Evolutionary conservation across 2,329 filamentous ascomycete species (phyloP).

Genomic region (Trichoderma sp.): DNA sequence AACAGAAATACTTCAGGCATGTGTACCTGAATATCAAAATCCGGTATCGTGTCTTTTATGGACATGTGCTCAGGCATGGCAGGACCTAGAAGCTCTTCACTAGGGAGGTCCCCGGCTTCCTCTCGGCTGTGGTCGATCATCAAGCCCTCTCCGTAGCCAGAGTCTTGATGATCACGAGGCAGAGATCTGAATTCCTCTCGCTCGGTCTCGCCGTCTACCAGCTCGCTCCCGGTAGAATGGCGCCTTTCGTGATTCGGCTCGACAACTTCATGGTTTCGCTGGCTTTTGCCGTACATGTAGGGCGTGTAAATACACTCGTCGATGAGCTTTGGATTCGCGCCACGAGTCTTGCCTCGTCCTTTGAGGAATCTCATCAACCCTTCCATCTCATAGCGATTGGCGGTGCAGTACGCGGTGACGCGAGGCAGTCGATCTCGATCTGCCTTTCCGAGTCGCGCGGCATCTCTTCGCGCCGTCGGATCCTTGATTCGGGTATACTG

Average conservation of each 20-base stretch:
- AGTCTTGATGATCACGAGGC: slow-evolving; percentile 42
- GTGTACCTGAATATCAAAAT: slow-evolving; percentile 86
- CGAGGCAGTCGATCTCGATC: slow-evolving; percentile 84
- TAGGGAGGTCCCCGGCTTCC: slow-evolving; percentile 31
- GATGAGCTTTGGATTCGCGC: slow-evolving; percentile 85
- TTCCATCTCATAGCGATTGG: slow-evolving; percentile 88
- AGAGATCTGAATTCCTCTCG: slow-evolving; percentile 65
- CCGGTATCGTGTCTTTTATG: slow-evolving; percentile 54
- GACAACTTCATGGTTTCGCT: slow-evolving; percentile 26
- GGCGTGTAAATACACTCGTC: slow-evolving; percentile 98
- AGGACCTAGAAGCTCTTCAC: slow-evolving; percentile 40
- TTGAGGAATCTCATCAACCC: slow-evolving; percentile 89
- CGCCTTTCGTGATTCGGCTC: slow-evolving; percentile 62
- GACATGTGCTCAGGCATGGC: slow-evolving; percentile 39
- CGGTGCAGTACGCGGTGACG: slow-evolving; percentile 96
- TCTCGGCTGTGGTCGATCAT: slow-evolving; percentile 29
- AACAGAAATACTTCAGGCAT: slow-evolving; percentile 95
- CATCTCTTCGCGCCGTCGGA: slow-evolving; percentile 87
- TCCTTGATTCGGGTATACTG: slow-evolving; percentile 99
- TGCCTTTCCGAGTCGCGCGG: slow-evolving; percentile 88
- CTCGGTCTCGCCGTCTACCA: slow-evolving; percentile 38
- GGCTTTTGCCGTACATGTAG: slow-evolving; percentile 70
- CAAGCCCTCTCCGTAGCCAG: slow-evolving; percentile 35
- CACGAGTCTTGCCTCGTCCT: slow-evolving; percentile 72
- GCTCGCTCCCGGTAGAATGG: slow-evolving; percentile 72